These are phyloP conservation scores for Phellopilus nigrolimitatus DNA, from an alignment of 1,284 basidiomycete species.

Conservation along the genomic window DNA sequence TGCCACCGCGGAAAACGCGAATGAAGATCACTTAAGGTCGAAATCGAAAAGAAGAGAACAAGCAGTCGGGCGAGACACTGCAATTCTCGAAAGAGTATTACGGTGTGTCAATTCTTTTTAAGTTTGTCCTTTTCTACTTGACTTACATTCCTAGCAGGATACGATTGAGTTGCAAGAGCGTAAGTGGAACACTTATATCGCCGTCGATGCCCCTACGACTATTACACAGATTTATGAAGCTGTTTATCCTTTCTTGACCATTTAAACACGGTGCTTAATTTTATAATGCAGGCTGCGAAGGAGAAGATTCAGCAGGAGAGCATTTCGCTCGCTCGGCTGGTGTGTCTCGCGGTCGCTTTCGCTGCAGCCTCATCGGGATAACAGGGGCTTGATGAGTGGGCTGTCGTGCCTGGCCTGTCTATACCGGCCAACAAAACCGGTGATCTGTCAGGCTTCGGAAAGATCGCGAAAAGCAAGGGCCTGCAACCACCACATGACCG, in stretches of 20 bases:
- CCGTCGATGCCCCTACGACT: conserved; percentile 78
- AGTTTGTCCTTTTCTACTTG: conserved; percentile 18
- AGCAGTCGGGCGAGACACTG: conserved; percentile 46
- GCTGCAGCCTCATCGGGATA: conserved; percentile 77
- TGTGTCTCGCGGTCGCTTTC: conserved; percentile 78
- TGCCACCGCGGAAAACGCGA: conserved; percentile 46
- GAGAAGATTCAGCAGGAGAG: conserved; percentile 68
- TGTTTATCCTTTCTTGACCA: conserved; percentile 36
- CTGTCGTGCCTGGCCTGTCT: conserved; percentile 58
- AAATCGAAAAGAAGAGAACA: conserved; percentile 49
- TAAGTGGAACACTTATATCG: conserved; percentile 76
- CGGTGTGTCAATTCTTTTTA: conserved; percentile 43
- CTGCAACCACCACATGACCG: no score
- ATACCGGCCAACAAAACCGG: conserved; percentile 74
- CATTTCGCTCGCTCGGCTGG: conserved; percentile 46
- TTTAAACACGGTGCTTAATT: conserved; percentile 10
- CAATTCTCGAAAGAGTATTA: conserved; percentile 97
- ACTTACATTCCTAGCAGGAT: conserved; percentile 47
- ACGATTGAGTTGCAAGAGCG: conserved; percentile 84
- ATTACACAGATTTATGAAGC: conserved; percentile 87
- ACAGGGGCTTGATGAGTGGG: conserved; percentile 80
- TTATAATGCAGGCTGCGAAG: conserved; percentile 48
- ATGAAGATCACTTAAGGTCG: conserved; percentile 58
- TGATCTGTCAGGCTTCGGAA: conserved; percentile 84
- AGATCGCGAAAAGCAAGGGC: conserved; percentile 63